phyloP scores from a whole-genome alignment of 805 yeast species.

The Suhomyces pyralidae region DNA sequence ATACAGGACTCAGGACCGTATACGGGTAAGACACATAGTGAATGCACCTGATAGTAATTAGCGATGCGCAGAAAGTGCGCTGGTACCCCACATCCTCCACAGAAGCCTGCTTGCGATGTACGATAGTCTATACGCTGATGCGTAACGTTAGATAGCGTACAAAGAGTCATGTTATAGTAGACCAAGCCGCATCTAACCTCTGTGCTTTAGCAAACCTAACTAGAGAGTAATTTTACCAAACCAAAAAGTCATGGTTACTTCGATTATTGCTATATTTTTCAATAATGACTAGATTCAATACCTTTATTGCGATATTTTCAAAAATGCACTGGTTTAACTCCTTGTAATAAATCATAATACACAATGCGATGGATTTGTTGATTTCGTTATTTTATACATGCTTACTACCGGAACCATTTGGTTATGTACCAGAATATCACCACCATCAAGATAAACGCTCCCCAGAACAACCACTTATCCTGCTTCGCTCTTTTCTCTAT shows the following conservation, averaged over 20 bases:
- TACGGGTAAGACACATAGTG: background rate
- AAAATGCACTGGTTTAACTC: no score
- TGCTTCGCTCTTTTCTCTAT: constrained; percentile 80
- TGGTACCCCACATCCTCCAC: background rate
- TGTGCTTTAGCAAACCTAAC: background rate
- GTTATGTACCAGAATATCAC: constrained; percentile 65
- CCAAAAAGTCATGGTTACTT: background rate
- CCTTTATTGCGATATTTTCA: no score
- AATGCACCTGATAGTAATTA: background rate
- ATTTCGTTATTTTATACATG: background rate
- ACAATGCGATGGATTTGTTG: no score
- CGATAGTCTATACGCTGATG: background rate
- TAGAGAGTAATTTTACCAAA: no score
- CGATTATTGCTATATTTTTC: background rate
- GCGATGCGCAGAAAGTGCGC: background rate
- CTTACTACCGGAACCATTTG: constrained; percentile 53
- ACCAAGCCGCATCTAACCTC: background rate
- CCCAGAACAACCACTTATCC: constrained; percentile 85
- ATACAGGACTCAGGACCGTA: background rate
- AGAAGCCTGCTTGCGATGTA: background rate
- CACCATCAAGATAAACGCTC: constrained; percentile 61
- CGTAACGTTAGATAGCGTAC: background rate
- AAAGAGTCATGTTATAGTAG: background rate
- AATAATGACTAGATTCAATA: no score
- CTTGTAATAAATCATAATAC: no score